Evolutionary conservation across 495 filamentous ascomycete species (phyloP).

Genomic region (Jackrogersella multiformis): DNA sequence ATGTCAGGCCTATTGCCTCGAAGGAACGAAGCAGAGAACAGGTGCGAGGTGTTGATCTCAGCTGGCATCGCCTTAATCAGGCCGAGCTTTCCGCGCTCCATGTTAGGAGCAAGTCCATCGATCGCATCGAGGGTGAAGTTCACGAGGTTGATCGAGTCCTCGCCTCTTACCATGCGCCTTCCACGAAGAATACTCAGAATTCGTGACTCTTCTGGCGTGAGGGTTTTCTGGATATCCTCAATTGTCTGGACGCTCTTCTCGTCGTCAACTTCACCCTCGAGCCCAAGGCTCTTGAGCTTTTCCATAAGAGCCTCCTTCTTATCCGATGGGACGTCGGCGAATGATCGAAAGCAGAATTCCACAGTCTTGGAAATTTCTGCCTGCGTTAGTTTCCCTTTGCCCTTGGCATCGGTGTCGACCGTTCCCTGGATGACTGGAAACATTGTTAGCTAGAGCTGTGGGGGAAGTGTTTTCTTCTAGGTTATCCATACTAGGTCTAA

Average conservation of each 20-base stretch:
- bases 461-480: neutral
- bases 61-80: slow-evolving; percentile 3
- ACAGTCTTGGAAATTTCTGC: slow-evolving; percentile 49
- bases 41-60: neutral
- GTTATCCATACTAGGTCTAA: slow-evolving; percentile 52
- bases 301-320: slow-evolving; percentile 36
- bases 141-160: slow-evolving; percentile 49
- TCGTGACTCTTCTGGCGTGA: slow-evolving; percentile 46
- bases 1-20: slow-evolving; percentile 10
- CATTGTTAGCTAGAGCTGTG: neutral
- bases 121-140: slow-evolving; percentile 50
- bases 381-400: slow-evolving; percentile 45
- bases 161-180: slow-evolving; percentile 35
- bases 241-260: slow-evolving; percentile 3
- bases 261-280: slow-evolving; percentile 7
- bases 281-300: slow-evolving; percentile 36
- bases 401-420: slow-evolving; percentile 41
- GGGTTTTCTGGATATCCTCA: slow-evolving; percentile 27
- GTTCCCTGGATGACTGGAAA: slow-evolving; percentile 55
- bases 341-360: slow-evolving; percentile 51
- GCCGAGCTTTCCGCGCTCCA: slow-evolving; percentile 47
- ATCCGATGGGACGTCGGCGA: slow-evolving; percentile 37
- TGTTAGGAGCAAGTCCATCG: slow-evolving; percentile 46
- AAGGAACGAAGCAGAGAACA: slow-evolving; percentile 8
- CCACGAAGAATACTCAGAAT: slow-evolving; percentile 48